Evolutionary conservation across 1,284 basidiomycete genomes (phyloP).

Genomic region (Xerocomus subilludens): DNA sequence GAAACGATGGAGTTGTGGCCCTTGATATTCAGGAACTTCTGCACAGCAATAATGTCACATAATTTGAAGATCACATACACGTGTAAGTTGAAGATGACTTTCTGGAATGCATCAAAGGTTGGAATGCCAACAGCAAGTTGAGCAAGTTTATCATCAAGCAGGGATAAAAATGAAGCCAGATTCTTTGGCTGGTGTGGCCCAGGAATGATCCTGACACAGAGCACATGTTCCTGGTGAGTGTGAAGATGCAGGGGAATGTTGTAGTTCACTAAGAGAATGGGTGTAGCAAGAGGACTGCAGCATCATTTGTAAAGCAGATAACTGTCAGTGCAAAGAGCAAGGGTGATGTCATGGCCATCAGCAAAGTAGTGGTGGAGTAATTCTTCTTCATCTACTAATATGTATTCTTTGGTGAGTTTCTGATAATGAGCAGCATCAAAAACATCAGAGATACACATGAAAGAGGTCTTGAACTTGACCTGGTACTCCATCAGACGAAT

Average conservation of each 20-base stretch:
- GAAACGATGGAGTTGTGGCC: neutral
- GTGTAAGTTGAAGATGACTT: neutral
- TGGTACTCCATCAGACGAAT: too few species aligned
- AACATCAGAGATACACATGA: neutral
- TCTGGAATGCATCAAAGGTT: neutral
- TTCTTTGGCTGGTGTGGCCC: neutral
- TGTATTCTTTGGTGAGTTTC: too few species aligned
- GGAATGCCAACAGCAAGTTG: neutral
- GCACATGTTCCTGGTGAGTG: neutral
- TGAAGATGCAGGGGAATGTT: too few species aligned
- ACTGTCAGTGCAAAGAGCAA: neutral
- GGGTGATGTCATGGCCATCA: too few species aligned
- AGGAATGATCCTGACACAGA: neutral
- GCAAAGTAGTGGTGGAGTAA: too few species aligned
- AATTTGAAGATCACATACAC: neutral
- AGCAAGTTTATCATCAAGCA: neutral
- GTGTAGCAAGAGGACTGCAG: too few species aligned
- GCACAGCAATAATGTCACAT: neutral
- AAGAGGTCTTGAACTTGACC: too few species aligned
- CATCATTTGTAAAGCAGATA: too few species aligned
- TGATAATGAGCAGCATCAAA: neutral
- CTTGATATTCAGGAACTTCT: conserved; percentile 5
- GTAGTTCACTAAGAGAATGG: too few species aligned
- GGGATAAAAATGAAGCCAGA: neutral
- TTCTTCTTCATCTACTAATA: too few species aligned